Conservation (phyloP, 2,329 filamentous ascomycete species). For the Cladosporium halotolerans region DNA sequence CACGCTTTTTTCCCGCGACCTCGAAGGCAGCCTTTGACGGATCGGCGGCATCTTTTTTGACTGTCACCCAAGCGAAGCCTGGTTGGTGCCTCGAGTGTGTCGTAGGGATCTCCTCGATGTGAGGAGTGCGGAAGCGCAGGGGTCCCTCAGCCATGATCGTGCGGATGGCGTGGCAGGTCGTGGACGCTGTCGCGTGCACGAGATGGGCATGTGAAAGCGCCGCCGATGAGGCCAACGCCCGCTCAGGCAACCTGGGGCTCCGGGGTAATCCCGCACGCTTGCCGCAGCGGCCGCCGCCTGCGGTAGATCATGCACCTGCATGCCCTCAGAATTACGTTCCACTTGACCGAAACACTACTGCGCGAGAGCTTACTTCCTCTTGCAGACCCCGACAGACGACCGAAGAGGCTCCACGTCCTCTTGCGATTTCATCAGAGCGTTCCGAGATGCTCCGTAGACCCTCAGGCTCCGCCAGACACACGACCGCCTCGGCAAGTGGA, state of each 20-base stretch:
- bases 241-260: neutral
- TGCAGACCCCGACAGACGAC: neutral
- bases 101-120: slow-evolving; percentile 73
- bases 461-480: slow-evolving; percentile 2
- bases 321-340: slow-evolving; percentile 1
- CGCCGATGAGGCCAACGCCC: neutral
- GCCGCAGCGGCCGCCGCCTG: no score
- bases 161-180: neutral
- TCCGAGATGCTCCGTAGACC: slow-evolving; percentile 11
- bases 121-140: slow-evolving; percentile 48
- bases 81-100: slow-evolving; percentile 63
- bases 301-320: no score
- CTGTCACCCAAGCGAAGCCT: slow-evolving; percentile 81
- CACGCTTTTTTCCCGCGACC: slow-evolving; percentile 58
- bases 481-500: slow-evolving; percentile 8
- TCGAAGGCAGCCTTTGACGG: slow-evolving; percentile 42
- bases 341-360: slow-evolving; percentile 6
- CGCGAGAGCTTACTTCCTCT: neutral
- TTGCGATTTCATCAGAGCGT: neutral
- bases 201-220: neutral
- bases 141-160: slow-evolving; percentile 18
- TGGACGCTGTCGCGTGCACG: neutral
- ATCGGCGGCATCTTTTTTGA: slow-evolving; percentile 45
- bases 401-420: neutral
- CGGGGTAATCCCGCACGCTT: neutral